phyloP scores from a whole-genome alignment of 2,329 filamentous ascomycete genomes.

The Huntiella decipiens region DNA sequence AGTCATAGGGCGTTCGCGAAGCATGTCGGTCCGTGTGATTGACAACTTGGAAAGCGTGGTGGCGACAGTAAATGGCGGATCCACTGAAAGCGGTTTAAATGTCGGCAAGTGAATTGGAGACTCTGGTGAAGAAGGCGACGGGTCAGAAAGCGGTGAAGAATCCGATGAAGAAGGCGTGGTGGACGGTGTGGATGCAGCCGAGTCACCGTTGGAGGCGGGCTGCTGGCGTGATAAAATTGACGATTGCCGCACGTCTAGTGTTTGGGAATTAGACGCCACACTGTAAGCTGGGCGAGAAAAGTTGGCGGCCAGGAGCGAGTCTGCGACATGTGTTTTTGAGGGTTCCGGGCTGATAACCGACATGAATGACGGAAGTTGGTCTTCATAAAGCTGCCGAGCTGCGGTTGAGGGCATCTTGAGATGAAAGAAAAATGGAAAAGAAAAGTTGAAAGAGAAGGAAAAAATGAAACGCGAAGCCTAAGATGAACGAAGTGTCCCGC shows the following conservation, averaged over 20 bases:
- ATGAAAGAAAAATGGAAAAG: neutral
- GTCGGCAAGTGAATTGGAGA: slow-evolving; percentile 62
- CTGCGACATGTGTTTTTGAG: neutral
- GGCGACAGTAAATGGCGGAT: slow-evolving; percentile 31
- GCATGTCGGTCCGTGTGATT: slow-evolving; percentile 22
- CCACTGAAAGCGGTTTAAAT: slow-evolving; percentile 46
- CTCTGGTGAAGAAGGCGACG: slow-evolving; percentile 82
- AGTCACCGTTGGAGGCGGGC: slow-evolving; percentile 28
- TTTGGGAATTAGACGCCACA: too few species aligned
- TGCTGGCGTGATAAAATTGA: slow-evolving; percentile 39
- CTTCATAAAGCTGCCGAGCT: slow-evolving; percentile 42
- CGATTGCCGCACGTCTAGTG: slow-evolving; percentile 36
- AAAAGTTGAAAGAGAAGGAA: neutral
- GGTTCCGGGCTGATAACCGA: slow-evolving; percentile 49
- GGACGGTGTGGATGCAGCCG: slow-evolving; percentile 84
- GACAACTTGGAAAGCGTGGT: slow-evolving; percentile 20
- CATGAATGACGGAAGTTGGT: slow-evolving; percentile 59
- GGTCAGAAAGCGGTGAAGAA: slow-evolving; percentile 74
- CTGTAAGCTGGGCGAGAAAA: slow-evolving; percentile 22
- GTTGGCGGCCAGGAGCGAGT: slow-evolving; percentile 36
- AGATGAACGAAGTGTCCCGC: too few species aligned
- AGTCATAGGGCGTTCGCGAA: slow-evolving; percentile 39
- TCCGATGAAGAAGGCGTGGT: slow-evolving; percentile 86
- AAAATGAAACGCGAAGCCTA: neutral
- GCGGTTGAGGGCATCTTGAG: slow-evolving; percentile 42